These are phyloP conservation scores for Ganoderma lingzhi DNA, from an alignment of 1,284 basidiomycete species.

Conservation along the genomic window DNA sequence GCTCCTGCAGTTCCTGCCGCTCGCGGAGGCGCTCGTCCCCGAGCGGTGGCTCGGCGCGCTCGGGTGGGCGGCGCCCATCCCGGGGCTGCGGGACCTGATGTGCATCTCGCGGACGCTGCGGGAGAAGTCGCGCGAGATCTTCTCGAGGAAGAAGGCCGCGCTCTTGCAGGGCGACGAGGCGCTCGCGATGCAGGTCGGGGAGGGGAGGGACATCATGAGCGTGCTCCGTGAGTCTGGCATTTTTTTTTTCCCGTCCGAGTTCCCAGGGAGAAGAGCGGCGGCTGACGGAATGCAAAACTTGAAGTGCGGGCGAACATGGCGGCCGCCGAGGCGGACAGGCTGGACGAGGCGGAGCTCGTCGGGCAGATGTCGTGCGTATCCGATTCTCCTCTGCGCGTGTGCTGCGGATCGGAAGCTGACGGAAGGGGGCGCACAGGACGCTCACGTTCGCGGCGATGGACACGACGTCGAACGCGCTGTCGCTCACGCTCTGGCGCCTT, in stretches of 20 bases:
- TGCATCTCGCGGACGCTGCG: constrained; percentile 48
- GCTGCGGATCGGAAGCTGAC: background rate
- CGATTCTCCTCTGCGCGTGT: background rate
- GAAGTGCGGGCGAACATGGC: constrained; percentile 21
- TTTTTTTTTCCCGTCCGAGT: no score
- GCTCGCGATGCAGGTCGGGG: constrained; percentile 42
- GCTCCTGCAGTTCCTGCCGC: constrained; percentile 8
- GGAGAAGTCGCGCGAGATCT: constrained; percentile 45
- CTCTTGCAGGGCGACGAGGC: constrained; percentile 45
- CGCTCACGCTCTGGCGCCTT: constrained; percentile 37
- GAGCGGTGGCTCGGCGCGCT: background rate
- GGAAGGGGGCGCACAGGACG: constrained; percentile 14
- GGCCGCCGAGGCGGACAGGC: constrained; percentile 14
- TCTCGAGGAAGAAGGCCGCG: constrained; percentile 46
- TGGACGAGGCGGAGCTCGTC: constrained; percentile 20
- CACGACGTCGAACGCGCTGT: constrained; percentile 37
- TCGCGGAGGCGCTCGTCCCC: constrained; percentile 4
- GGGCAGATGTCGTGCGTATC: constrained; percentile 27
- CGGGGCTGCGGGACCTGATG: constrained; percentile 40
- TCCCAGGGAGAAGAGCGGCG: no score
- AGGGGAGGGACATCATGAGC: constrained; percentile 55
- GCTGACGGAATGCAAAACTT: no score
- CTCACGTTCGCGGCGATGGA: constrained; percentile 38
- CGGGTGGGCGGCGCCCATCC: constrained; percentile 40
- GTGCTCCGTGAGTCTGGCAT: constrained; percentile 47